Evolutionary conservation across 2,329 filamentous ascomycete genomes (phyloP).

Genomic region (Monosporascus sp.): DNA sequence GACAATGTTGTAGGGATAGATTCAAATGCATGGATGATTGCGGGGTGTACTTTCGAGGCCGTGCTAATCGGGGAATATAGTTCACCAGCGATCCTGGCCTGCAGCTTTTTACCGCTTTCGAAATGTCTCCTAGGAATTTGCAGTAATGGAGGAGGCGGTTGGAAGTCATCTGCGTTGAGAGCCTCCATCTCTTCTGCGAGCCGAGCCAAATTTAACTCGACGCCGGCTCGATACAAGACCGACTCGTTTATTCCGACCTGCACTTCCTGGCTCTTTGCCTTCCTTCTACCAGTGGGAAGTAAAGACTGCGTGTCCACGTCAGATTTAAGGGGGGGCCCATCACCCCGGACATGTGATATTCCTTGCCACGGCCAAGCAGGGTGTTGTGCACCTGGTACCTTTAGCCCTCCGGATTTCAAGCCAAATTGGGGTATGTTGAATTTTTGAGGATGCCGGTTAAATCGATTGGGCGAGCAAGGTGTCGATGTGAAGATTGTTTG

Average conservation of each 20-base stretch:
- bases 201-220: slow-evolving; percentile 35
- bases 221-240: slow-evolving; percentile 30
- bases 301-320: neutral
- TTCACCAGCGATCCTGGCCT: slow-evolving; percentile 41
- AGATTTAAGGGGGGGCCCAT: neutral
- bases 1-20: slow-evolving; percentile 59
- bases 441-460: slow-evolving; percentile 24
- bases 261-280: slow-evolving; percentile 45
- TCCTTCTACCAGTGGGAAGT: slow-evolving; percentile 27
- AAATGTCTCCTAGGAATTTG: slow-evolving; percentile 52
- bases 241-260: slow-evolving; percentile 37
- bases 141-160: slow-evolving; percentile 41
- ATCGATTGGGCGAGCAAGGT: slow-evolving; percentile 45
- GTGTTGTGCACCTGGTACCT: slow-evolving; percentile 60
- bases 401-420: slow-evolving; percentile 41
- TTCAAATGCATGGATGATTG: slow-evolving; percentile 53
- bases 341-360: slow-evolving; percentile 58
- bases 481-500: slow-evolving; percentile 46
- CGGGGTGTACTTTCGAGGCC: slow-evolving; percentile 44
- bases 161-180: slow-evolving; percentile 34
- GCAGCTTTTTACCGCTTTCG: slow-evolving; percentile 52
- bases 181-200: slow-evolving; percentile 28
- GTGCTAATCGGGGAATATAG: slow-evolving; percentile 23
- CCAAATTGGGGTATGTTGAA: slow-evolving; percentile 39
- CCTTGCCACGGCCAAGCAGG: slow-evolving; percentile 68